phyloP scores from a whole-genome alignment of 1,139 yeast species.

The Geotrichum cucujoidarum region DNA sequence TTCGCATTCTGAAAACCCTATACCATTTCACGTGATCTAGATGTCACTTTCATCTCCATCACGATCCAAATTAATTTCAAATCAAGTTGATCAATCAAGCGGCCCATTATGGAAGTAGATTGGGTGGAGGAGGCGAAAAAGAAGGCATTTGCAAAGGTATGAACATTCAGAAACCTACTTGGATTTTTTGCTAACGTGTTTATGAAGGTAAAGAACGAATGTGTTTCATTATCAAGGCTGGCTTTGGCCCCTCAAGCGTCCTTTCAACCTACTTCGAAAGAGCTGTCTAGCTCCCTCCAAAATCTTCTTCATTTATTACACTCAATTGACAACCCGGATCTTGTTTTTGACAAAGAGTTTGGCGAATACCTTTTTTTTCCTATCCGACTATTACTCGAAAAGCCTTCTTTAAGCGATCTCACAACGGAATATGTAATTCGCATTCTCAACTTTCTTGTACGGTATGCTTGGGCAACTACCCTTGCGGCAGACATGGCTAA shows the following conservation, averaged over 20 bases:
- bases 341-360: constrained; percentile 38
- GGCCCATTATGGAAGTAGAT: too few species aligned
- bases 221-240: constrained; percentile 42
- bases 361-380: constrained; percentile 66
- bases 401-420: constrained; percentile 40
- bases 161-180: not conserved
- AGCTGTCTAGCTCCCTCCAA: constrained; percentile 34
- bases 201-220: constrained; percentile 25
- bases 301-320: constrained; percentile 19
- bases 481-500: constrained; percentile 42
- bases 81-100: too few species aligned
- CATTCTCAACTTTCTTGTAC: constrained; percentile 41
- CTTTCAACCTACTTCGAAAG: constrained; percentile 34
- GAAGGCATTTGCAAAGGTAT: constrained; percentile 9
- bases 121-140: constrained; percentile 2
- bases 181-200: not conserved
- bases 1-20: not conserved
- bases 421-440: constrained; percentile 44
- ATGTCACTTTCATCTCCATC: too few species aligned
- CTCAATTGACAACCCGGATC: constrained; percentile 21
- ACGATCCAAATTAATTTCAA: too few species aligned
- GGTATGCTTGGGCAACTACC: constrained; percentile 47
- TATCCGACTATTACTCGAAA: constrained; percentile 47
- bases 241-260: constrained; percentile 40
- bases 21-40: not conserved